Conservation (phyloP, 495 filamentous ascomycete genomes). For the Penicillium malachiteum region DNA sequence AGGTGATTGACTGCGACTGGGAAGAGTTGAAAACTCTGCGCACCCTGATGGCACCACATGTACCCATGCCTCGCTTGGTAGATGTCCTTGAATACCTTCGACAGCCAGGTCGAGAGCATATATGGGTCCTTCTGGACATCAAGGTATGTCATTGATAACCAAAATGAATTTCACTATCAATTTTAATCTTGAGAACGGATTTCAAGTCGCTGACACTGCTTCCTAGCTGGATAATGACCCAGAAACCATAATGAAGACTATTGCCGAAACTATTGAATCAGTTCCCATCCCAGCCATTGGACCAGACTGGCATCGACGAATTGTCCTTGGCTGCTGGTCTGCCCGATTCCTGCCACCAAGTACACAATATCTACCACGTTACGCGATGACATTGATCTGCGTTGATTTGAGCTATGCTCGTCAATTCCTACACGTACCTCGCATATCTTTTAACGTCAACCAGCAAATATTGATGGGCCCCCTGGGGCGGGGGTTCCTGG, state of each 20-base stretch:
- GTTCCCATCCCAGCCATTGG: slow-evolving; percentile 40
- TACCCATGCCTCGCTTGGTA: slow-evolving; percentile 69
- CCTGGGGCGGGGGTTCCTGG: slow-evolving; percentile 60
- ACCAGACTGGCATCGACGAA: slow-evolving; percentile 64
- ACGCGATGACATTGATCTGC: slow-evolving; percentile 70
- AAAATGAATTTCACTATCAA: not conserved
- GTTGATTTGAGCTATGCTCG: slow-evolving; percentile 66
- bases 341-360: slow-evolving; percentile 63
- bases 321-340: slow-evolving; percentile 80
- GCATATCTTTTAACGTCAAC: slow-evolving; percentile 74
- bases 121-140: slow-evolving; percentile 87
- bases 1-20: slow-evolving; percentile 75
- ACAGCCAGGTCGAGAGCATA: slow-evolving; percentile 54
- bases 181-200: slow-evolving; percentile 1
- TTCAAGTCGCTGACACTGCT: not conserved
- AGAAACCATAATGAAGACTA: slow-evolving; percentile 62
- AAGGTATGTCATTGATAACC: slow-evolving; percentile 53
- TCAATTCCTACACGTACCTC: slow-evolving; percentile 57
- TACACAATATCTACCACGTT: slow-evolving; percentile 61
- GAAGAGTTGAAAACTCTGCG: slow-evolving; percentile 63
- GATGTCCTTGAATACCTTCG: slow-evolving; percentile 75
- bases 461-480: slow-evolving; percentile 64
- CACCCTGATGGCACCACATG: slow-evolving; percentile 65
- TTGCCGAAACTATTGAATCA: slow-evolving; percentile 58
- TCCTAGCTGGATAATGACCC: slow-evolving; percentile 64